Conservation (phyloP, 495 filamentous ascomycete genomes). For the Pseudotulostoma volvatum region DNA sequence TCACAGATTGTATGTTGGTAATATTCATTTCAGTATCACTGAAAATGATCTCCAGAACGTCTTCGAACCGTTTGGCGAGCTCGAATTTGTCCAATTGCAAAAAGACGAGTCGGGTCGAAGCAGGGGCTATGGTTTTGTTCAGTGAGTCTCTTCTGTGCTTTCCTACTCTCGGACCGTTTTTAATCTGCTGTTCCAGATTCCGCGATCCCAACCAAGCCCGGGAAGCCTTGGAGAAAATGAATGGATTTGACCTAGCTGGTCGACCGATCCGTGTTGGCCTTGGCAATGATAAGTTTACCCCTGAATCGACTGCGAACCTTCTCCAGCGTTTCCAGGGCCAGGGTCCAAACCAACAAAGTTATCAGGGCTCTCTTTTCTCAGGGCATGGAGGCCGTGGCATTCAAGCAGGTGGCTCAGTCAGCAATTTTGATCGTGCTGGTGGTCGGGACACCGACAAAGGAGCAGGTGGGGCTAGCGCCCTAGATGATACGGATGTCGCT, state of each 20-base stretch:
- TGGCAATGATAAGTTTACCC: constrained; percentile 99
- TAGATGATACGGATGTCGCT: constrained; percentile 95
- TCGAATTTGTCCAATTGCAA: constrained; percentile 93
- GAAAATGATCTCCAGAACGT: constrained; percentile 91
- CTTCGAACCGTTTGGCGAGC: constrained; percentile 94
- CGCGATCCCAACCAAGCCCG: constrained; percentile 79
- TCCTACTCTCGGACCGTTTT: constrained; percentile 7
- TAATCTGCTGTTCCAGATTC: constrained; percentile 47
- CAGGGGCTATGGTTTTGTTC: constrained; percentile 94
- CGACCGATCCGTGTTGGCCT: constrained; percentile 96
- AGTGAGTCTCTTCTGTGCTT: constrained; percentile 45
- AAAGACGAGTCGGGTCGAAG: constrained; percentile 86
- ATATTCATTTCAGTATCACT: constrained; percentile 99
- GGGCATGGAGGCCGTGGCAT: constrained; percentile 79
- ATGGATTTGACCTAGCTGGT: constrained; percentile 95
- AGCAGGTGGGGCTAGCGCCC: constrained; percentile 77
- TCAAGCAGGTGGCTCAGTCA: constrained; percentile 57
- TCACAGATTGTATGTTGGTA: constrained; percentile 97
- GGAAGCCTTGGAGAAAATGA: constrained; percentile 96
- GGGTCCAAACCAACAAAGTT: constrained; percentile 57
- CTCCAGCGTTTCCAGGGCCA: constrained; percentile 70
- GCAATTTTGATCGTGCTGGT: constrained; percentile 82
- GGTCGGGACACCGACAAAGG: constrained; percentile 82
- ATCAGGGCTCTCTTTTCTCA: constrained; percentile 89
- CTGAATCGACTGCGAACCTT: constrained; percentile 83